Evolutionary conservation across 2,329 filamentous ascomycete genomes (phyloP).

Genomic region (Aspergillus melleus): DNA sequence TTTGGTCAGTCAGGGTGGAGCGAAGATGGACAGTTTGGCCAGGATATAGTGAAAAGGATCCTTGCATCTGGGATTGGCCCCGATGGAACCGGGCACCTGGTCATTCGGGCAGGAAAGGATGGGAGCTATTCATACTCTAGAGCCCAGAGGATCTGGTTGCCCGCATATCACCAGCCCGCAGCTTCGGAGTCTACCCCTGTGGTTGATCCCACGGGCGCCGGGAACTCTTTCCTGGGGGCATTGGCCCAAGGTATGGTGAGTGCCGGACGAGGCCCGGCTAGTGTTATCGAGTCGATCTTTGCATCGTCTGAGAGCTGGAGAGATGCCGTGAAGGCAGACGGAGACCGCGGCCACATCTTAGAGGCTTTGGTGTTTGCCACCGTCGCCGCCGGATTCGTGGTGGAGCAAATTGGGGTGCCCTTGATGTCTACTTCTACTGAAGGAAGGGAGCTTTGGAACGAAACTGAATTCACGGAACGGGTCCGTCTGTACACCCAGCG

Average conservation of each 20-base stretch:
- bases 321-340: slow-evolving; percentile 47
- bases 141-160: slow-evolving; percentile 63
- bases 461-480: slow-evolving; percentile 44
- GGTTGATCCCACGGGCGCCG: slow-evolving; percentile 90
- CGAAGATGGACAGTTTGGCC: slow-evolving; percentile 26
- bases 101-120: slow-evolving; percentile 63
- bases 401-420: slow-evolving; percentile 91
- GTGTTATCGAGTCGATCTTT: slow-evolving; percentile 32
- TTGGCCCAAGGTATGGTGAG: slow-evolving; percentile 58
- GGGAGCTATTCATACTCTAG: slow-evolving; percentile 52
- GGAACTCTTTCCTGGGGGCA: slow-evolving; percentile 80
- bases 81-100: slow-evolving; percentile 38
- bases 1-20: slow-evolving; percentile 60
- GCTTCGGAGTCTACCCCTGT: slow-evolving; percentile 50
- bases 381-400: slow-evolving; percentile 85
- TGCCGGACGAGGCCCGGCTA: slow-evolving; percentile 32
- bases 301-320: slow-evolving; percentile 58
- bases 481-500: slow-evolving; percentile 46
- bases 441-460: slow-evolving; percentile 47
- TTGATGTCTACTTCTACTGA: slow-evolving; percentile 29
- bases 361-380: slow-evolving; percentile 74
- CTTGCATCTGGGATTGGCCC: slow-evolving; percentile 39
- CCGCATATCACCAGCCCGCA: slow-evolving; percentile 65
- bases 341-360: slow-evolving; percentile 51
- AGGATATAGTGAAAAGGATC: slow-evolving; percentile 36